Percentiles rank a stretch among this genome's conserved stretches.
Conservation (phyloP, 2,329 filamentous ascomycete species). For the Gnomoniopsis sp. region DNA sequence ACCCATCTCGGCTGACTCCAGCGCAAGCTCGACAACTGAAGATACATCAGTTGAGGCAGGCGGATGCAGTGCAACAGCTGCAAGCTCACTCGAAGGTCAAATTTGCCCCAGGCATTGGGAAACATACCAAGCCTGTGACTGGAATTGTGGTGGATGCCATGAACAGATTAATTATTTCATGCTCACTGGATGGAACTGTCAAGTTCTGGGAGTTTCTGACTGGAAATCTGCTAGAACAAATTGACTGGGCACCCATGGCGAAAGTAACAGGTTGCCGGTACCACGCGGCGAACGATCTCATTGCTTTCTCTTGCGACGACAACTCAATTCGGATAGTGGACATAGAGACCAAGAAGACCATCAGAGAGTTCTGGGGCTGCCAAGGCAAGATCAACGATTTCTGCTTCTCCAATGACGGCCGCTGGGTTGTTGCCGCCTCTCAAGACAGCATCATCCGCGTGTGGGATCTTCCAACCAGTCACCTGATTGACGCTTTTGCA, state of each 20-base stretch:
- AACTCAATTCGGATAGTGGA: constrained; percentile 85
- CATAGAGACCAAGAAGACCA: constrained; percentile 82
- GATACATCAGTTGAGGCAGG: constrained; percentile 57
- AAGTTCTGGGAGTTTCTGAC: constrained; percentile 98
- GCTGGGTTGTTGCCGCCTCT: constrained; percentile 88
- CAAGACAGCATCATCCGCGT: constrained; percentile 77
- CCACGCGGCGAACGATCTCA: constrained; percentile 76
- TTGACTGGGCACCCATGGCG: constrained; percentile 79
- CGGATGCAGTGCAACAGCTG: constrained; percentile 54
- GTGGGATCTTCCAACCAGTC: constrained; percentile 94
- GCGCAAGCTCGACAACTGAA: constrained; percentile 75
- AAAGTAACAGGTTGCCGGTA: constrained; percentile 75
- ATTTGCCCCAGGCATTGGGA: constrained; percentile 57
- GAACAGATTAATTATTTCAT: constrained; percentile 82
- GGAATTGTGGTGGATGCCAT: constrained; percentile 86
- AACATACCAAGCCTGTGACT: constrained; percentile 78
- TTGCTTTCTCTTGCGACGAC: constrained; percentile 88
- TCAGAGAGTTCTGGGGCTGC: constrained; percentile 89
- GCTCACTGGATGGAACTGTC: constrained; percentile 83
- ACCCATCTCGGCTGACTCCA: constrained; percentile 75
- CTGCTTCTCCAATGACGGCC: constrained; percentile 86
- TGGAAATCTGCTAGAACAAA: constrained; percentile 72
- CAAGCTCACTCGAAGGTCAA: constrained; percentile 45
- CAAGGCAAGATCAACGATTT: constrained; percentile 72
- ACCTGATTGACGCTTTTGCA: constrained; percentile 88